Conservation (phyloP, 75 land plant genomes). For the Pinus taeda region DNA sequence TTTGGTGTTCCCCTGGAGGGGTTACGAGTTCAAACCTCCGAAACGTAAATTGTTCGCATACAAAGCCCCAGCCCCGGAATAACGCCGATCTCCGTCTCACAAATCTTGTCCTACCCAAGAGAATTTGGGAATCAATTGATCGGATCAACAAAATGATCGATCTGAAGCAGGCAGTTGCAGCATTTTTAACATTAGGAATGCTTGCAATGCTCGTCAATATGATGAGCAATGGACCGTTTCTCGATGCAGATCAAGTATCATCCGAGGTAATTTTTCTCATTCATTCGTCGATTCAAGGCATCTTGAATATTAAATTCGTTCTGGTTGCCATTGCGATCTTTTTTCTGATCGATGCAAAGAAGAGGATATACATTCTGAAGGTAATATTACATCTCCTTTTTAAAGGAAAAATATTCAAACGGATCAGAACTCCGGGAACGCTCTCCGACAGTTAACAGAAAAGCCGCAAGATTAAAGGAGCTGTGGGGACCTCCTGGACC, state of each 20-base stretch:
- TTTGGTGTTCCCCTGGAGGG: too few species aligned
- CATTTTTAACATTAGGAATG: conserved; percentile 18
- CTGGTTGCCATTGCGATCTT: background rate
- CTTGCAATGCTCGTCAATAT: conserved; percentile 21
- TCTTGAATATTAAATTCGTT: background rate
- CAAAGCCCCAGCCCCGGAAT: background rate
- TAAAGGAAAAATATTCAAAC: background rate
- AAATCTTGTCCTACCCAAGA: background rate
- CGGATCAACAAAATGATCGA: conserved; percentile 5
- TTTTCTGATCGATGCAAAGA: background rate
- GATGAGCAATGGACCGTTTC: conserved; percentile 16
- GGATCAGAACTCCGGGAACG: background rate
- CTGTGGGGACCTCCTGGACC: conserved; percentile 26
- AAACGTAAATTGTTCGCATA: background rate
- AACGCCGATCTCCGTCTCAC: background rate
- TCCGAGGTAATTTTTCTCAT: background rate
- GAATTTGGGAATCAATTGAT: too few species aligned
- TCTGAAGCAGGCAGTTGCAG: conserved; percentile 18
- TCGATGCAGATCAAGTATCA: conserved; percentile 6
- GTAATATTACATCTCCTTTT: background rate
- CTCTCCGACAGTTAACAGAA: background rate
- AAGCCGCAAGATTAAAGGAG: conserved; percentile 5
- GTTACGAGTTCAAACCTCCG: background rate
- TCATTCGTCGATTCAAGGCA: background rate
- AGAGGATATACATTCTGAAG: background rate